Conservation (phyloP, 768 basidiomycete genomes). For the Inosperma sp. region DNA sequence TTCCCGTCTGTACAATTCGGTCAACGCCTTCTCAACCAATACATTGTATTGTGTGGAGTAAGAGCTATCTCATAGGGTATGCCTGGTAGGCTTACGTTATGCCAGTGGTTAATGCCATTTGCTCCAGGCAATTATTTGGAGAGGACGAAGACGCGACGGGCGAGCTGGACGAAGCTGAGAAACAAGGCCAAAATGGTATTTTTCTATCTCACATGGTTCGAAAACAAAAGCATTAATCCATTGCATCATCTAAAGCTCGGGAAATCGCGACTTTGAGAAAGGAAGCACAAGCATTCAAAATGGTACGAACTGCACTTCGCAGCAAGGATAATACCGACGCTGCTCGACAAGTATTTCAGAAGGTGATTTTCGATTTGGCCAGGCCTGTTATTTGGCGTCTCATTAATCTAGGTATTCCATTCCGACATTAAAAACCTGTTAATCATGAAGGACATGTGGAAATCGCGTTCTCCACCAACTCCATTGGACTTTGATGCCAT, state of each 20-base stretch:
- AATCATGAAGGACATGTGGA: conserved; percentile 98
- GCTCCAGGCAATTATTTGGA: conserved; percentile 81
- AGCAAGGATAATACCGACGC: conserved; percentile 38
- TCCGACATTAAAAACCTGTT: conserved; percentile 84
- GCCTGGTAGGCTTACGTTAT: conserved; percentile 19
- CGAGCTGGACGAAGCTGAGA: conserved; percentile 90
- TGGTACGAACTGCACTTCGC: conserved; percentile 58
- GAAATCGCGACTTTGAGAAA: conserved; percentile 88
- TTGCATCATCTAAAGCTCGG: conserved; percentile 47
- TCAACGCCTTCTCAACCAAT: conserved; percentile 96
- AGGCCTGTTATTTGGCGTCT: background rate
- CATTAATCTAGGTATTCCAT: conserved; percentile 67
- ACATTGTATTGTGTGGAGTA: conserved; percentile 99
- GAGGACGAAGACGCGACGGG: conserved; percentile 79
- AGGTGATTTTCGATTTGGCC: conserved; percentile 44
- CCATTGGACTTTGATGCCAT: conserved; percentile 83
- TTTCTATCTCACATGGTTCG: background rate
- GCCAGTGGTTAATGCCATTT: conserved; percentile 7
- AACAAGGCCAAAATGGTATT: conserved; percentile 89
- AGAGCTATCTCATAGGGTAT: conserved; percentile 90
- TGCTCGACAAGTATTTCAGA: conserved; percentile 74
- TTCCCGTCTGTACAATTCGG: conserved; percentile 96
- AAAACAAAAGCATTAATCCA: background rate
- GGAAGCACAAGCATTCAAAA: conserved; percentile 83
- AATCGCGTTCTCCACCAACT: conserved; percentile 76